Conservation (phyloP, 2,329 filamentous ascomycete genomes). For the Neofusicoccum kwambonambiense region DNA sequence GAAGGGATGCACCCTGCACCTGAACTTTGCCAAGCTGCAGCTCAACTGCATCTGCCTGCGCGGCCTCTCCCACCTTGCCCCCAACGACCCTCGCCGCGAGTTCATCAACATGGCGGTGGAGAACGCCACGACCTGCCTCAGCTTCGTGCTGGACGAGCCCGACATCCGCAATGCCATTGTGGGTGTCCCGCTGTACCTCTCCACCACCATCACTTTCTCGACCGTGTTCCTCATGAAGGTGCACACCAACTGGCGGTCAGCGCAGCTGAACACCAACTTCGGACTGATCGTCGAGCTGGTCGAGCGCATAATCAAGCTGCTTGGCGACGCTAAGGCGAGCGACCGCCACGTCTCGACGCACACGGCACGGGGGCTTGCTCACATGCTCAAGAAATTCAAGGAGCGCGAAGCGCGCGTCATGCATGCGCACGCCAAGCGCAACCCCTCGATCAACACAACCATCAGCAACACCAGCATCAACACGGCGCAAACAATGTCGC, state of each 20-base stretch:
- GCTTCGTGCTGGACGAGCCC: slow-evolving; percentile 34
- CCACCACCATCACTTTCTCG: slow-evolving; percentile 40
- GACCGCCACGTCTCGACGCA: slow-evolving; percentile 40
- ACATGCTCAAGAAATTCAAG: slow-evolving; percentile 31
- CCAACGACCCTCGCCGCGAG: slow-evolving; percentile 14
- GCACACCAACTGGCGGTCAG: slow-evolving; percentile 31
- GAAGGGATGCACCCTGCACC: slow-evolving; percentile 29
- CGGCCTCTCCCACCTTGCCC: slow-evolving; percentile 20
- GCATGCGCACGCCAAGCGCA: slow-evolving; percentile 12
- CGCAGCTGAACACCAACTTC: slow-evolving; percentile 23
- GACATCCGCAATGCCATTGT: slow-evolving; percentile 34
- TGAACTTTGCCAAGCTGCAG: slow-evolving; percentile 40
- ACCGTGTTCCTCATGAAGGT: slow-evolving; percentile 41
- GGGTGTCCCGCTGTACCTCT: slow-evolving; percentile 37
- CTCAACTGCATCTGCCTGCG: slow-evolving; percentile 33
- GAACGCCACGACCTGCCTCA: slow-evolving; percentile 29
- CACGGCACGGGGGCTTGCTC: slow-evolving; percentile 37
- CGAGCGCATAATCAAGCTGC: slow-evolving; percentile 32
- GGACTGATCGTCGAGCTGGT: slow-evolving; percentile 39
- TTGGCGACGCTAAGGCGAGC: slow-evolving; percentile 32
- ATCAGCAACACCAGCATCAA: slow-evolving; percentile 12
- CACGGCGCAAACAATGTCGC: not conserved
- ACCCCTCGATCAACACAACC: slow-evolving; percentile 14
- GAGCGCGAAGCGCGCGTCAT: slow-evolving; percentile 17
- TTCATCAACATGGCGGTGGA: slow-evolving; percentile 23